Conservation (phyloP, 2,329 filamentous ascomycete genomes). For the Hymenoscyphus salicellus region DNA sequence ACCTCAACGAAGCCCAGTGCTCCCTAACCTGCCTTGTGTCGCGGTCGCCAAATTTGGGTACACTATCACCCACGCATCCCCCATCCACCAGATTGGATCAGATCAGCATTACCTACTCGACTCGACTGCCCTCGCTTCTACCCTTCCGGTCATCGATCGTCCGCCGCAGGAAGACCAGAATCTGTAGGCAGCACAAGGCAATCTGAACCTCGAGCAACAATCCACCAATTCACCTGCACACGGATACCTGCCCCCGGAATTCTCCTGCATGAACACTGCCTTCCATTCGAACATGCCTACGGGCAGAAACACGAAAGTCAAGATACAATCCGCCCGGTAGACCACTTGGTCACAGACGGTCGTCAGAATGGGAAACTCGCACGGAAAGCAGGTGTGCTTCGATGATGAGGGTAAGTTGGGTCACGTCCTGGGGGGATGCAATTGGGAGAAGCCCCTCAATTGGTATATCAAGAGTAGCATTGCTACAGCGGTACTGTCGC, state of each 20-base stretch:
- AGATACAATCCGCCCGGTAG: slow-evolving; percentile 14
- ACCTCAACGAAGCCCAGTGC: background rate
- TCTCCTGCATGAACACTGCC: background rate
- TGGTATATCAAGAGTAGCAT: background rate
- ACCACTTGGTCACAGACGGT: slow-evolving; percentile 12
- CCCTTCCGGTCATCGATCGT: background rate
- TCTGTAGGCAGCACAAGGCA: background rate
- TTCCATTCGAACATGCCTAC: slow-evolving; percentile 24
- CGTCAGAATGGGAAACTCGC: slow-evolving; percentile 79
- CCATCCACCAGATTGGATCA: background rate
- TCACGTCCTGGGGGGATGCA: background rate
- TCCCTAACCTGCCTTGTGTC: background rate
- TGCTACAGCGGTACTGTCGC: background rate
- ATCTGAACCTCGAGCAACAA: background rate
- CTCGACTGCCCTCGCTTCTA: background rate
- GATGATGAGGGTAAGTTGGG: slow-evolving; percentile 78
- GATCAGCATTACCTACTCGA: background rate
- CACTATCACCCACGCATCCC: background rate
- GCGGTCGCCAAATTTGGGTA: background rate
- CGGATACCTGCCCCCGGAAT: background rate
- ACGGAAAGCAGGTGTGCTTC: slow-evolving; percentile 88
- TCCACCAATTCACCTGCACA: background rate
- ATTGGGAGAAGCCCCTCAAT: background rate
- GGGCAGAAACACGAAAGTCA: slow-evolving; percentile 17
- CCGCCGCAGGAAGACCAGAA: background rate